Evolutionary conservation across 169 alveolate genomes (phyloP).

Genomic region (Plasmodium inui): DNA sequence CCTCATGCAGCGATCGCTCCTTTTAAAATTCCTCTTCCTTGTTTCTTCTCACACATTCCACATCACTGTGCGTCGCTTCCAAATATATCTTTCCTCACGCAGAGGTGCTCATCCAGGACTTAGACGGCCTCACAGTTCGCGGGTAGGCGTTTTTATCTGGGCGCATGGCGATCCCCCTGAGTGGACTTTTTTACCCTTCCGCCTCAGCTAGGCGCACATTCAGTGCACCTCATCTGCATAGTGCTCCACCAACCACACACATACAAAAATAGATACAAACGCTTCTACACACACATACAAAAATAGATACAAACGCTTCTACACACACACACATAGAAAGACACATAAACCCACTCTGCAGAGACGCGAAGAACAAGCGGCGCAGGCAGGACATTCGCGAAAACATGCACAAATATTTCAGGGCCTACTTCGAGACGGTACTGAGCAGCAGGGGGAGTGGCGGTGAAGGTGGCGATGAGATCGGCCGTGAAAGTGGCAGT

Average conservation of each 20-base stretch:
- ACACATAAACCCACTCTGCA: neutral
- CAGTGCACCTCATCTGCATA: neutral
- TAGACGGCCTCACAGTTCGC: neutral
- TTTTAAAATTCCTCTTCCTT: neutral
- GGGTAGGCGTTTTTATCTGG: neutral
- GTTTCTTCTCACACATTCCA: neutral
- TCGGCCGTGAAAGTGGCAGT: no score
- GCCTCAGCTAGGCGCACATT: neutral
- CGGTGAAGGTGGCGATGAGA: no score
- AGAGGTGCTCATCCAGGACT: conserved; percentile 3
- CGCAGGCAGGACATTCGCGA: neutral
- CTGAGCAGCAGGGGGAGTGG: neutral
- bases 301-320: no score
- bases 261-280: no score
- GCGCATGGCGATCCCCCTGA: neutral
- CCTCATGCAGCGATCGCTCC: neutral
- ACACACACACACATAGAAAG: neutral
- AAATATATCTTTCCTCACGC: neutral
- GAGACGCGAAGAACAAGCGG: conserved; percentile 12
- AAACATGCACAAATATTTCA: conserved; percentile 42
- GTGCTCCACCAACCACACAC: no score
- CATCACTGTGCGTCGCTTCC: neutral
- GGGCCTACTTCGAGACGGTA: conserved; percentile 17
- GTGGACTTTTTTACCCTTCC: neutral
- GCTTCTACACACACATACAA: no score